Base-by-base conservation (phyloP, 208 protist species). In the Wallacemonas rigidus region DNA sequence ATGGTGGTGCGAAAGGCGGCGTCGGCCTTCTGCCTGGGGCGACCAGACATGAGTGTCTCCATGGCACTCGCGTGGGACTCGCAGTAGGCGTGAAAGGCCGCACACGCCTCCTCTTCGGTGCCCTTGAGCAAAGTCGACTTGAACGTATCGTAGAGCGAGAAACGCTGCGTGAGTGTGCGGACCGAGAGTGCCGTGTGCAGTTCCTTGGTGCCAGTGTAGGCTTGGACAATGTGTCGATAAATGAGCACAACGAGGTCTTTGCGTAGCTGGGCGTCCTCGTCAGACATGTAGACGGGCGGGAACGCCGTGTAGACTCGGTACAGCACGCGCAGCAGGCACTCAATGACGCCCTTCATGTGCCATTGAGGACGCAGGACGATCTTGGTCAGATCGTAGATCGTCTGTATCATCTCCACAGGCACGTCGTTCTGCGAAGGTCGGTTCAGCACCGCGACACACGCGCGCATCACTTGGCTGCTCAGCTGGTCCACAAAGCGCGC, bases 71-170 rank as follows among this genome's bases (percentile, higher is more conserved):
- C 71, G 77, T 94, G 87, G 36, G 81, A 69, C 2, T 76, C 53
- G 67, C 64, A 85, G 79, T 87, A 94, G 36, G 67, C 41, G 51
- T 89, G 82, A 82, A 95, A 95, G 17, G 81, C 72, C 2, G 53
- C 67, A 17, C 79, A 72, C 3, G 76, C 85, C 50, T 82, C 72
- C 15, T 78, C 73, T 55, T 91, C 81, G 12, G 67, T 53, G 14
- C 5, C 36, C 41, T 79, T 60, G 15, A 88, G 77, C 8, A 95
- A 73, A 6, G 78, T 56, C 56, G 77, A 69, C 8, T 71, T 61
- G 58, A 95, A 88, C n/a, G 79, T 79, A 44, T 95, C 77, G 77
- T 92, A 92, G 11, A 95, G 76, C 38, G 88, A 92, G 43, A 92
- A 76, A 36, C 91, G 88, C 75, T 86, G 81, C 17, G 85, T 90